phyloP scores from a whole-genome alignment of 2,329 filamentous ascomycete species.

The Ilyonectria mors-panacis region DNA sequence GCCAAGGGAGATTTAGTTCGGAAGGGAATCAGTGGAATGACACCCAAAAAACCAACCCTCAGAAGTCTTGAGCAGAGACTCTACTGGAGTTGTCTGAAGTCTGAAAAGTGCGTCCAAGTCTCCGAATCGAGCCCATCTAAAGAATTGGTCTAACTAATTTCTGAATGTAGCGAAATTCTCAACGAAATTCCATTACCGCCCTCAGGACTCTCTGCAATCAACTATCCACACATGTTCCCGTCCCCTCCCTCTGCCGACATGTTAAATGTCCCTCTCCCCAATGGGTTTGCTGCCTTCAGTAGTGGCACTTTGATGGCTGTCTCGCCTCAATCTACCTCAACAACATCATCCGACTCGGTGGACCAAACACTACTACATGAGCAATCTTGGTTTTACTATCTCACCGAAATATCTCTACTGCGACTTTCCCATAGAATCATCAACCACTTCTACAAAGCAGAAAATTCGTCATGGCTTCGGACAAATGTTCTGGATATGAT shows the following conservation, averaged over 20 bases:
- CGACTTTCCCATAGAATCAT: conserved; percentile 28
- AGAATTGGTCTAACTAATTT: not conserved
- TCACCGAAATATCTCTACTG: conserved; percentile 31
- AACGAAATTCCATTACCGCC: conserved; percentile 10
- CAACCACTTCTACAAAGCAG: conserved; percentile 25
- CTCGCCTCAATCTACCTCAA: conserved; percentile 16
- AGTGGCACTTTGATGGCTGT: conserved; percentile 13
- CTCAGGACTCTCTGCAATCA: conserved; percentile 11
- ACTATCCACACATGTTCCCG: conserved; percentile 26
- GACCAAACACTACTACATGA: conserved; percentile 21
- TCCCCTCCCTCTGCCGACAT: conserved; percentile 14
- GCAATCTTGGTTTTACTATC: conserved; percentile 39
- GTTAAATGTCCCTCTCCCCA: not conserved
- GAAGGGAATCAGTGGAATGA: conserved; percentile 21
- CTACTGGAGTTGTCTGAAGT: conserved; percentile 25
- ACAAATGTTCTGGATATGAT: conserved; percentile 21
- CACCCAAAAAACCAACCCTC: conserved; percentile 3
- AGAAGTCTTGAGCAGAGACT: conserved; percentile 22
- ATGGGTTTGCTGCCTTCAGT: conserved; percentile 2
- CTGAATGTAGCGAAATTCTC: conserved; percentile 1
- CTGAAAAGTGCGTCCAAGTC: conserved; percentile 5
- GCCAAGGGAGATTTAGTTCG: conserved; percentile 13
- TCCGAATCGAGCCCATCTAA: too few species aligned
- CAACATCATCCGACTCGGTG: conserved; percentile 6
- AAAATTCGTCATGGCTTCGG: conserved; percentile 15